Evolutionary conservation across 1,139 yeast genomes (phyloP).

Genomic region (Meyerozyma sp.): DNA sequence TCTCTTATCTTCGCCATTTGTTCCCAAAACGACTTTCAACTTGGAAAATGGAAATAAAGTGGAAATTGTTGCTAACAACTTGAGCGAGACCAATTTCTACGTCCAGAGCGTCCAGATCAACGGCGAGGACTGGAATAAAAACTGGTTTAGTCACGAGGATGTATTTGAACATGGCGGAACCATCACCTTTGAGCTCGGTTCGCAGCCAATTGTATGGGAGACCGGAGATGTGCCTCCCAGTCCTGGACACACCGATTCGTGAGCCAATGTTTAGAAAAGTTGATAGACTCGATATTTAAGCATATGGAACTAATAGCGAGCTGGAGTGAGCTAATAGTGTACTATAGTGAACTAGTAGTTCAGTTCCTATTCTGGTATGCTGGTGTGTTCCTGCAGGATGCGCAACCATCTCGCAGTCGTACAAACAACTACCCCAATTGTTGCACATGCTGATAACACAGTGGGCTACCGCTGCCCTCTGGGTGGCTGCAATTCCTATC

Average conservation of each 20-base stretch:
- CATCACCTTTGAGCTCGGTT: slow-evolving; percentile 21
- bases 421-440: background rate
- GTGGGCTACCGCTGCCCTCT: background rate
- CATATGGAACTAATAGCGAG: too few species aligned
- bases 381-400: background rate
- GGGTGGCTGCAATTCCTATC: background rate
- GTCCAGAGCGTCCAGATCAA: slow-evolving; percentile 25
- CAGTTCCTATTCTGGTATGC: too few species aligned
- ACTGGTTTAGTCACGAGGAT: slow-evolving; percentile 30
- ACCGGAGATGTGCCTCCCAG: slow-evolving; percentile 19
- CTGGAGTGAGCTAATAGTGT: background rate
- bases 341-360: background rate
- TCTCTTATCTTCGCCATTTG: slow-evolving; percentile 27
- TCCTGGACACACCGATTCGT: slow-evolving; percentile 18
- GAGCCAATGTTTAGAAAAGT: background rate
- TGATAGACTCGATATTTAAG: too few species aligned
- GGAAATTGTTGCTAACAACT: slow-evolving; percentile 20
- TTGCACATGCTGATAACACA: background rate
- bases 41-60: slow-evolving; percentile 22
- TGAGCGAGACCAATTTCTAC: slow-evolving; percentile 16
- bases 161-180: slow-evolving; percentile 24
- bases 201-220: slow-evolving; percentile 21
- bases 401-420: background rate
- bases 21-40: slow-evolving; percentile 17
- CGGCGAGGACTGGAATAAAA: slow-evolving; percentile 20